phyloP scores from a whole-genome alignment of 768 basidiomycete genomes.

The Solioccasus polychromus region DNA sequence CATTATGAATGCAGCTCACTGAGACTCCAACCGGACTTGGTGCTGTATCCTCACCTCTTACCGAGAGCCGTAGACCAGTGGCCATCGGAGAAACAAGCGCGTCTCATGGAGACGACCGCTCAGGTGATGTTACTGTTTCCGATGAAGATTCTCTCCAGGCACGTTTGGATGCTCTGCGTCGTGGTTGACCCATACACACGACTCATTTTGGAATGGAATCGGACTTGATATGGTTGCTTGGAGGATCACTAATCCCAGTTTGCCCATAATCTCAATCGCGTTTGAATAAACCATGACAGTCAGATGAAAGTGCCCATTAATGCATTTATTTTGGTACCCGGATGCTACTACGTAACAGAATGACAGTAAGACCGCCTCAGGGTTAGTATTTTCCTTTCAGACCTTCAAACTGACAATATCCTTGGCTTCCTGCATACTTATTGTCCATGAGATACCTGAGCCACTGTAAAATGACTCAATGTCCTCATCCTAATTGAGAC shows the following conservation, averaged over 20 bases:
- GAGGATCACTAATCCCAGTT: background rate
- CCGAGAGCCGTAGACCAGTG: constrained; percentile 71
- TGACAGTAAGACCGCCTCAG: too few species aligned
- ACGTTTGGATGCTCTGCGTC: constrained; percentile 83
- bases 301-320: background rate
- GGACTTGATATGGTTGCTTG: constrained; percentile 4
- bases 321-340: background rate
- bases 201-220: constrained; percentile 6
- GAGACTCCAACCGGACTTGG: constrained; percentile 80
- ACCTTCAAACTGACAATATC: constrained; percentile 59
- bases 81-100: constrained; percentile 68
- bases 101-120: constrained; percentile 37
- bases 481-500: constrained; percentile 73
- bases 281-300: too few species aligned
- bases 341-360: too few species aligned
- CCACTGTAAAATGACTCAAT: constrained; percentile 93
- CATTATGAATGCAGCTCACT: constrained; percentile 53
- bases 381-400: constrained; percentile 19
- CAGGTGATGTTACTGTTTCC: constrained; percentile 42
- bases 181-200: constrained; percentile 42
- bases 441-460: constrained; percentile 87
- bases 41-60: constrained; percentile 53
- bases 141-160: constrained; percentile 96
- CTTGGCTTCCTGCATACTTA: constrained; percentile 75
- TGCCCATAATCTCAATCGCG: constrained; percentile 1